These are phyloP conservation scores for Epichloe gansuensis DNA, from an alignment of 2,329 filamentous ascomycete species.

Conservation along the genomic window DNA sequence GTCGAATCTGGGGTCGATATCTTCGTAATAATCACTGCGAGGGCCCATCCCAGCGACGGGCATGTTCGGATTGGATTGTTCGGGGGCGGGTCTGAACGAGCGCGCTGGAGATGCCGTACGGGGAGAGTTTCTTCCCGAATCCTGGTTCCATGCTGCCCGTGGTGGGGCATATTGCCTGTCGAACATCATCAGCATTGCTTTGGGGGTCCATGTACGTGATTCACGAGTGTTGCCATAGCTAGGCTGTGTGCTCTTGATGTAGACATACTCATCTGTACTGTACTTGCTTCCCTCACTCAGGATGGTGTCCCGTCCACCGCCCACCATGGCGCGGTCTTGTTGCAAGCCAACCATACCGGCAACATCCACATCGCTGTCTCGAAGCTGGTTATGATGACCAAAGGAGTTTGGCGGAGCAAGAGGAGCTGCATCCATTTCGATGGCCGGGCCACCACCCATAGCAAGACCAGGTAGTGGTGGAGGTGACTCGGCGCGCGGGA, in stretches of 20 bases:
- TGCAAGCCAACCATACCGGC: conserved; percentile 62
- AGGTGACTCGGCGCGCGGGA: conserved; percentile 51
- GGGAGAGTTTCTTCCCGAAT: conserved; percentile 30
- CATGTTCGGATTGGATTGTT: conserved; percentile 24
- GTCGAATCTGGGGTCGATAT: conserved; percentile 73
- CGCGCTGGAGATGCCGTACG: conserved; percentile 32
- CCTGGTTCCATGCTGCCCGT: conserved; percentile 42
- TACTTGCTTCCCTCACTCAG: conserved; percentile 61
- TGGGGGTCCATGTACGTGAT: neutral
- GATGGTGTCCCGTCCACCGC: conserved; percentile 32
- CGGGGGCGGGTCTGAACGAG: conserved; percentile 19
- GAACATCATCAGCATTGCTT: neutral
- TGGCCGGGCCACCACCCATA: conserved; percentile 45
- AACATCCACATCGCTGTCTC: conserved; percentile 58
- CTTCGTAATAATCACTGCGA: conserved; percentile 66
- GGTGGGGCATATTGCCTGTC: conserved; percentile 40
- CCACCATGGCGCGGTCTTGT: conserved; percentile 28
- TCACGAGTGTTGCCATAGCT: too few species aligned
- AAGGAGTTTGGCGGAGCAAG: conserved; percentile 27
- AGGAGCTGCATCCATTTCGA: conserved; percentile 69
- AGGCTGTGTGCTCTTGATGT: neutral
- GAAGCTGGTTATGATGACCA: conserved; percentile 33
- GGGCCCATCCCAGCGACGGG: conserved; percentile 19
- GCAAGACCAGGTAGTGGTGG: conserved; percentile 42
- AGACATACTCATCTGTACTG: conserved; percentile 52